phyloP scores from a whole-genome alignment of 2,329 filamentous ascomycete genomes.

The Aspergillus terreus region DNA sequence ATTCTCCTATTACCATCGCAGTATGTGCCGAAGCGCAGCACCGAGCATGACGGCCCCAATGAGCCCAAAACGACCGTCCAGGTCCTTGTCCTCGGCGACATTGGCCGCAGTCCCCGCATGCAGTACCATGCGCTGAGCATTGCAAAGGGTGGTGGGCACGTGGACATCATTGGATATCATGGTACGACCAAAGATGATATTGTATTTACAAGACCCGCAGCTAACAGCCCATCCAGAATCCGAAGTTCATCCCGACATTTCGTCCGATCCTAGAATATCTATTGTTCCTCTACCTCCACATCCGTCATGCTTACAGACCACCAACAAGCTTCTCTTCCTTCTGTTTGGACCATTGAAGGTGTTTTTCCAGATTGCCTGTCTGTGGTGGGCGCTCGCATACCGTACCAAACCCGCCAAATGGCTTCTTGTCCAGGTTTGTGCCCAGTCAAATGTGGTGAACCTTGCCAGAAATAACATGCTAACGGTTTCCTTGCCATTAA shows the following conservation, averaged over 20 bases:
- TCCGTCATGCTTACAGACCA: conserved; percentile 63
- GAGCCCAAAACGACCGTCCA: conserved; percentile 57
- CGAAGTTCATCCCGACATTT: conserved; percentile 72
- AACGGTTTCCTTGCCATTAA: background rate
- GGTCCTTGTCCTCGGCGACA: conserved; percentile 88
- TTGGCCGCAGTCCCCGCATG: conserved; percentile 95
- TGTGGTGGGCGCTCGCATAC: conserved; percentile 72
- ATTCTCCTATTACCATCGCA: conserved; percentile 52
- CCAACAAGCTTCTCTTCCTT: conserved; percentile 70
- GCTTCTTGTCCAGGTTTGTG: conserved; percentile 72
- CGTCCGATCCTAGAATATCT: conserved; percentile 63
- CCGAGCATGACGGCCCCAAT: conserved; percentile 19
- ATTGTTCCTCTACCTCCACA: conserved; percentile 68
- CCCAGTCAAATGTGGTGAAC: no score
- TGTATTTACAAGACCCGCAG: background rate
- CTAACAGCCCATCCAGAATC: conserved; percentile 57
- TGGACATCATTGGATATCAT: conserved; percentile 84
- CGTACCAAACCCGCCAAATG: conserved; percentile 69
- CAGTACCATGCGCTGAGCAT: conserved; percentile 96
- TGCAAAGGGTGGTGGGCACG: conserved; percentile 72
- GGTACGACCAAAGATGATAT: conserved; percentile 47
- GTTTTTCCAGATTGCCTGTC: conserved; percentile 69
- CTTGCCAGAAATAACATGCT: conserved; percentile 3
- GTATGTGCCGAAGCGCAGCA: conserved; percentile 42
- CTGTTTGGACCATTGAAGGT: conserved; percentile 80